Percentiles rank a stretch among this genome's conserved stretches.
Evolutionary conservation across 345 rosid species (phyloP).

Genomic region (Salix dunnii): DNA sequence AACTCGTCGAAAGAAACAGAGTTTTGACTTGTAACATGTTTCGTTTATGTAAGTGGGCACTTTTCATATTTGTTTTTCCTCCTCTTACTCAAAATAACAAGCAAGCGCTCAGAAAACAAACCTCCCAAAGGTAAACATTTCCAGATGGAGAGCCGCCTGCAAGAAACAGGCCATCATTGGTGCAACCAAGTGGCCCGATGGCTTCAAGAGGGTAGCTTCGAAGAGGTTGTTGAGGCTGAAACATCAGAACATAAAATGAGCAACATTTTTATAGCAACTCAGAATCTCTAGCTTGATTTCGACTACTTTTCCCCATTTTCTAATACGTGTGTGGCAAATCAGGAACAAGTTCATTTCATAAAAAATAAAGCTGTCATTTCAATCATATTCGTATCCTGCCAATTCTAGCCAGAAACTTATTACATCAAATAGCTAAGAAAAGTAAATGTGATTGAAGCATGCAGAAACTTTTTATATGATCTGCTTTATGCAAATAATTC

Average conservation of each 20-base stretch:
- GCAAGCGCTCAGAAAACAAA: constrained; percentile 10
- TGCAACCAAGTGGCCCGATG: constrained; percentile 43
- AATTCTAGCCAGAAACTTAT: too few species aligned
- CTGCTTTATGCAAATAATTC: too few species aligned
- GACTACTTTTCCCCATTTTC: too few species aligned
- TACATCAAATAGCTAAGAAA: too few species aligned
- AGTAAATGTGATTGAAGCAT: too few species aligned
- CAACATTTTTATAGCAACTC: neutral
- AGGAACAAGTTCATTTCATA: too few species aligned
- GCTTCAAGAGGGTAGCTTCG: constrained; percentile 53
- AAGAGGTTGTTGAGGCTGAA: constrained; percentile 40
- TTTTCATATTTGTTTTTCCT: neutral
- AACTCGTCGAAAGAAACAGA: constrained; percentile 3
- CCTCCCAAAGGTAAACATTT: constrained; percentile 57
- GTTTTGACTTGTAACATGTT: neutral
- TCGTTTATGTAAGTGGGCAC: neutral
- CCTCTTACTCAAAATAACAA: neutral
- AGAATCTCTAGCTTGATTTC: neutral
- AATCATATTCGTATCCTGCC: too few species aligned
- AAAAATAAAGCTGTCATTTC: too few species aligned
- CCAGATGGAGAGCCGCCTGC: constrained; percentile 52
- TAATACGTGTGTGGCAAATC: neutral
- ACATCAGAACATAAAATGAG: neutral
- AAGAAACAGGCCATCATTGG: constrained; percentile 43
- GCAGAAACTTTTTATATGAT: too few species aligned